phyloP scores from a whole-genome alignment of 495 filamentous ascomycete genomes.

The Daldinia bambusicola region DNA sequence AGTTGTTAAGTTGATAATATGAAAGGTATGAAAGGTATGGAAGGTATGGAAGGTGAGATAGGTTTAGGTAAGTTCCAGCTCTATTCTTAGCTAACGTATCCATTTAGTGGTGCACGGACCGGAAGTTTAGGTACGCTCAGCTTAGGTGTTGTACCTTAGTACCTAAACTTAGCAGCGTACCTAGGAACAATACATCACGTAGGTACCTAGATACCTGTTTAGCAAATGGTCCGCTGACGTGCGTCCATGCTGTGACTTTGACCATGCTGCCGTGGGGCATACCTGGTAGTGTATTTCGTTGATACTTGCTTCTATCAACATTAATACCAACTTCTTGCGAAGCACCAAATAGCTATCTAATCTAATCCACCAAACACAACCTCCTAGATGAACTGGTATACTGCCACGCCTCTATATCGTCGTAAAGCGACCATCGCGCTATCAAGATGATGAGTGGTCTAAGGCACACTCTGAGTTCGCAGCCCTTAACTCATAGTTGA shows the following conservation, averaged over 20 bases:
- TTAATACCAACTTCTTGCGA: neutral
- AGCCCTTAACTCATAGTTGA: slow-evolving; percentile 28
- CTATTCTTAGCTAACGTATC: neutral
- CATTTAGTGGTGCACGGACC: neutral
- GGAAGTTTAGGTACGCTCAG: neutral
- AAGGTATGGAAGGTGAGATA: neutral
- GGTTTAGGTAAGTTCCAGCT: neutral
- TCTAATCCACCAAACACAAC: slow-evolving; percentile 11
- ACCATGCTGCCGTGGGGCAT: slow-evolving; percentile 16
- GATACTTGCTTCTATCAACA: slow-evolving; percentile 5
- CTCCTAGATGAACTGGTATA: slow-evolving; percentile 20
- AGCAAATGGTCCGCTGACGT: slow-evolving; percentile 10
- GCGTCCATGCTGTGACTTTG: neutral
- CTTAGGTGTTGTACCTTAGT: too few relatives aligned
- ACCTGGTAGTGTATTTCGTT: neutral
- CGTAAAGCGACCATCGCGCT: slow-evolving; percentile 5
- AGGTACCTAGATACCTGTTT: neutral
- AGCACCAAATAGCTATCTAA: neutral
- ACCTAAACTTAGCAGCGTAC: too few relatives aligned
- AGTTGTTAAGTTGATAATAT: neutral
- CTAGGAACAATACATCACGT: neutral
- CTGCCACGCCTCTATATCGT: slow-evolving; percentile 11
- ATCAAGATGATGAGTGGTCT: slow-evolving; percentile 40
- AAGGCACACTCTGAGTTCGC: slow-evolving; percentile 14
- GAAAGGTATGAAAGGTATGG: neutral